A percentile compares a stretch with the other conserved stretches of the same genome.
phyloP scores from a whole-genome alignment of 148 eudicot species.

The Fagopyrum esculentum region DNA sequence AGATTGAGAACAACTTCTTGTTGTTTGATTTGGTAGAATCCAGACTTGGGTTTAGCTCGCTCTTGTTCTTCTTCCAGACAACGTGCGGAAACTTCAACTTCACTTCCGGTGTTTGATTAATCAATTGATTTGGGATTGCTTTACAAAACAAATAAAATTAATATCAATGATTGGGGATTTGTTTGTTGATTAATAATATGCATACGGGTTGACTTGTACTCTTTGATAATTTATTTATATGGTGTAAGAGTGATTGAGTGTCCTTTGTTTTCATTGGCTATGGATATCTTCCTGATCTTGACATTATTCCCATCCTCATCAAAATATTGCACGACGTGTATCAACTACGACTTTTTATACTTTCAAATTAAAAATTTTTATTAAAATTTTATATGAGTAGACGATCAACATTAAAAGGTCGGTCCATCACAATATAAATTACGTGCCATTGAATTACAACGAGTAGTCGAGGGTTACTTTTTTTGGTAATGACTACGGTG shows the following conservation, averaged over 20 bases:
- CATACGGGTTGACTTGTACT: neutral
- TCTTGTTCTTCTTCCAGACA: constrained; percentile 27
- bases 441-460: no score
- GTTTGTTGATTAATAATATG: neutral
- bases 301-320: no score
- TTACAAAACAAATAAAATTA: no score
- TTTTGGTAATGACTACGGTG: no score
- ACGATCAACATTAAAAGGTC: no score
- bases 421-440: no score
- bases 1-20: constrained; percentile 41
- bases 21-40: constrained; percentile 30
- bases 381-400: no score
- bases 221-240: neutral
- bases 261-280: neutral
- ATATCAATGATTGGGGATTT: neutral
- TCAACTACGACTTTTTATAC: no score
- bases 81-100: constrained; percentile 39
- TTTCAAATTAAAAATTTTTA: no score
- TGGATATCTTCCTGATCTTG: neutral
- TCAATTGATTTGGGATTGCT: neutral
- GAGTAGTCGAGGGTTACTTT: no score
- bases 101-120: constrained; percentile 18
- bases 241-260: neutral
- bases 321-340: no score
- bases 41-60: constrained; percentile 38